Base-by-base conservation (phyloP, 495 filamentous ascomycete species). In the Annulohypoxylon stygium region DNA sequence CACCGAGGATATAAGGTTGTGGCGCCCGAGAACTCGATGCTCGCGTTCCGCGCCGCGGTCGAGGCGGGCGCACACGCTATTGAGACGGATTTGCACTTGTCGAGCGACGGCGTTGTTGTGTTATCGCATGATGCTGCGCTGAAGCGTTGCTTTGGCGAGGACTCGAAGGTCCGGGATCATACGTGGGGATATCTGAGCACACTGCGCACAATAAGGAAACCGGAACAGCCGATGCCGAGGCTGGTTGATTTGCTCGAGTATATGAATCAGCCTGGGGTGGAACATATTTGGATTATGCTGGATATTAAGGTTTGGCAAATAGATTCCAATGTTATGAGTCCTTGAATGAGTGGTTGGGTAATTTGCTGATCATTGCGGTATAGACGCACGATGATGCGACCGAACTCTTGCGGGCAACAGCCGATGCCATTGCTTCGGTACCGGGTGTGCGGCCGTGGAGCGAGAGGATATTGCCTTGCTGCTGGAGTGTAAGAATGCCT, bases 21-120 rank as follows among this genome's bases (percentile, higher is more conserved):
- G 41, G 92, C 87, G 71, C 94, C 95, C 0, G 95, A 98, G 81
- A 98, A 98, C 79, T 91, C 93, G 2, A 88, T 97, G 84, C 84
- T 81, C 12, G 92, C 93, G 7, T 96, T 97, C 81, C 81, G 83
- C 47, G 90, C 83, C 2, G 95, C 95, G 4, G 84, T 94, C 0
- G 81, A 87, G 14, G 89, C 88, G 25, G 93, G 94, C 30, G 89
- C 90, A 2, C 87, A 97, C 76, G 95, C 93, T 0, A 82, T 98
- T 16, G 95, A 98, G 81, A 93, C 93, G 8, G 95, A 98, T 78
- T 76, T 98, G 16, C 95, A 97, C 73, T 76, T 97, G 23, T 90
- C 93, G 1, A 89, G 87, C 62, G 95, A 98, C 78, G 89, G 90
- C 9, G 90, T 97, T 0, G 91, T 98, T 0, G 92, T 98, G 14